A percentile compares a stretch with the other conserved stretches of the same genome.
phyloP scores from a whole-genome alignment of 2,329 filamentous ascomycete species.

The Colletotrichum sp. region DNA sequence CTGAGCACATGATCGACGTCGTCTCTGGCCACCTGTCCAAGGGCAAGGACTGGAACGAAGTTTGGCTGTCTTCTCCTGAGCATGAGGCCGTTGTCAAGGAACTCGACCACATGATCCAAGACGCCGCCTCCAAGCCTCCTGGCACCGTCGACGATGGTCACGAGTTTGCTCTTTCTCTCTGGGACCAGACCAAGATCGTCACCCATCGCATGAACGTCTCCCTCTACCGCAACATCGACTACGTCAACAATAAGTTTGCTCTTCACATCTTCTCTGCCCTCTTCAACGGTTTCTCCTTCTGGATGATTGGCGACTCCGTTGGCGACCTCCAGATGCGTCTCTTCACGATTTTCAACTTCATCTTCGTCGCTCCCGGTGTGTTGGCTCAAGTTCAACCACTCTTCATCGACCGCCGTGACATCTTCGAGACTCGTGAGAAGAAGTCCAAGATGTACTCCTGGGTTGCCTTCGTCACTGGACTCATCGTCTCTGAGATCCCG shows the following conservation, averaged over 20 bases:
- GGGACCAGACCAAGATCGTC: slow-evolving; percentile 67
- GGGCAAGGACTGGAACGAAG: slow-evolving; percentile 67
- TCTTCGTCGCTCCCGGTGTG: slow-evolving; percentile 64
- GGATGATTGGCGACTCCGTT: slow-evolving; percentile 59
- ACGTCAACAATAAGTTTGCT: slow-evolving; percentile 67
- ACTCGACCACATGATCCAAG: slow-evolving; percentile 66
- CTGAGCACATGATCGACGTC: slow-evolving; percentile 76
- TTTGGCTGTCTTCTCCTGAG: slow-evolving; percentile 72
- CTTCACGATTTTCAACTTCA: slow-evolving; percentile 68
- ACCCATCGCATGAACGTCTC: slow-evolving; percentile 66
- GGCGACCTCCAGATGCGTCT: slow-evolving; percentile 58
- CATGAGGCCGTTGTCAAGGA: slow-evolving; percentile 61
- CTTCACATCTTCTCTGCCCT: slow-evolving; percentile 60
- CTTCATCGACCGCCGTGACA: slow-evolving; percentile 60
- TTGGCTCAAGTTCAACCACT: slow-evolving; percentile 64
- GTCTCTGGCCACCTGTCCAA: slow-evolving; percentile 54
- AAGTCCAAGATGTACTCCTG: slow-evolving; percentile 67
- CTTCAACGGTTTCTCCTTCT: slow-evolving; percentile 68
- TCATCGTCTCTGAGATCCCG: slow-evolving; percentile 53
- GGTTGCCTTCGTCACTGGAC: slow-evolving; percentile 61
- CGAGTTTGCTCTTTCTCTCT: slow-evolving; percentile 75
- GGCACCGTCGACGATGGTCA: slow-evolving; percentile 55
- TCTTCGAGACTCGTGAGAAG: slow-evolving; percentile 64
- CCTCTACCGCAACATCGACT: slow-evolving; percentile 71
- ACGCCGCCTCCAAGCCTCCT: slow-evolving; percentile 52